Conservation (phyloP, 2,329 filamentous ascomycete genomes). For the Sclerotiophoma versabilis region DNA sequence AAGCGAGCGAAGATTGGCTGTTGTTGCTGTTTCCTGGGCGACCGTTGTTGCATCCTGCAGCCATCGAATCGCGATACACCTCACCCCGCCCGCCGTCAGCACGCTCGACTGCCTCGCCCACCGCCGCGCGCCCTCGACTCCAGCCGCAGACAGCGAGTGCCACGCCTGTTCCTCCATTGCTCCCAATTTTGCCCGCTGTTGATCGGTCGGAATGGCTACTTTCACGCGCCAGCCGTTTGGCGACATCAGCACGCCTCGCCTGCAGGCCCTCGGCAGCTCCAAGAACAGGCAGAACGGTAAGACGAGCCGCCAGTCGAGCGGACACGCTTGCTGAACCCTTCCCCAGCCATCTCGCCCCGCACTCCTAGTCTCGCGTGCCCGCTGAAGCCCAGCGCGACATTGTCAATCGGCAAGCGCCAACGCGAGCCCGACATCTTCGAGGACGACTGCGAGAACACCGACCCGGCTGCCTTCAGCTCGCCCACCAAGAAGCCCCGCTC, state of each 20-base stretch:
- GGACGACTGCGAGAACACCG: conserved; percentile 65
- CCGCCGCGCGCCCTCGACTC: background rate
- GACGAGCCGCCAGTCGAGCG: background rate
- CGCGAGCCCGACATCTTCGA: conserved; percentile 54
- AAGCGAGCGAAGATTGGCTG: background rate
- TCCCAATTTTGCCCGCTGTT: background rate
- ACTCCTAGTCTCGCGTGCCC: conserved; percentile 41
- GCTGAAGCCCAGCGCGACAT: conserved; percentile 37
- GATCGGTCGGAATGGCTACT: conserved; percentile 46
- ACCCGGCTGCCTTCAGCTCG: conserved; percentile 59
- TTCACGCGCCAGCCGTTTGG: conserved; percentile 76
- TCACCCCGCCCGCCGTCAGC: conserved; percentile 11
- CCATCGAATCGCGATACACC: conserved; percentile 2
- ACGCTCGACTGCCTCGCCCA: background rate
- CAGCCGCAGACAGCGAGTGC: background rate
- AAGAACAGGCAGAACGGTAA: conserved; percentile 77
- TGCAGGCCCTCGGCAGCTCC: conserved; percentile 74
- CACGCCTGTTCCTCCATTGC: background rate
- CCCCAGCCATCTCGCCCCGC: conserved; percentile 36
- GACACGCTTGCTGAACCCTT: conserved; percentile 29
- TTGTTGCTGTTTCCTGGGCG: conserved; percentile 13
- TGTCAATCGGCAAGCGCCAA: conserved; percentile 54
- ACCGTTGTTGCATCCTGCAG: background rate
- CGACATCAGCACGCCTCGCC: conserved; percentile 71
- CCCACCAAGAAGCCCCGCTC: conserved; percentile 63